Base-by-base conservation (phyloP, 1,139 yeast genomes). In the Yamadazyma buinensis region DNA sequence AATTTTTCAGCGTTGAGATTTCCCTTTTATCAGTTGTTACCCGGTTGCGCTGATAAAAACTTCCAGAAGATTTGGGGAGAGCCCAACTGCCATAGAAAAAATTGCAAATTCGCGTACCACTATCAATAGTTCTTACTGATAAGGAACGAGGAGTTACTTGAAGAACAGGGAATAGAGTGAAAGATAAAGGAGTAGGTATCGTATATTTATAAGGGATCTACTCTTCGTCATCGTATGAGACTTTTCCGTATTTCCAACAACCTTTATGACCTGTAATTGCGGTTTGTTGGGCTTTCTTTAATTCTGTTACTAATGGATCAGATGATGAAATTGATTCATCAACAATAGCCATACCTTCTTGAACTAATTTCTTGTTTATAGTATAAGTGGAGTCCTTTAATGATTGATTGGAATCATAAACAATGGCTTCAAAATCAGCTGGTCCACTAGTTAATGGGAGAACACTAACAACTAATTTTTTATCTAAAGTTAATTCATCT, bases 201-300 rank as follows among this genome's bases (percentile, higher is more conserved):
- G n/a, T n/a, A n/a, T n/a, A n/a, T n/a, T n/a, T n/a, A n/a, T 22
- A 21, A n/a, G n/a, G 30, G 24, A 25, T 15, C 20, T 26, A 37
- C 11, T 35, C 36, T 13, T 54, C 61, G 20, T 65, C 69, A 9
- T 81, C 87, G 36, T 70, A 79, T 15, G 82, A 70, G 33, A 83
- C 75, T 52, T 84, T 92, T 34, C 95, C 95, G 48, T 78, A 81
- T 57, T 82, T 82, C 94, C 94, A 84, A 51, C 87, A 82, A 9
- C 94, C 94, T 27, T 63, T 55, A 41, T 77, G 83, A 27, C 55
- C 60, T 8, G 58, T 41, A 52, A 70, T 77, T 22, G 92, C 92
- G 13, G 45, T 37, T 25, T 49, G 44, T 53, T 77, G 79, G 9
- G 60, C 67, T 27, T 52, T 48, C 39, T 70, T 51, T 31, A 81